Base-by-base conservation (phyloP, 176 grass and related monocot genomes). In the Zoysia japonica region DNA sequence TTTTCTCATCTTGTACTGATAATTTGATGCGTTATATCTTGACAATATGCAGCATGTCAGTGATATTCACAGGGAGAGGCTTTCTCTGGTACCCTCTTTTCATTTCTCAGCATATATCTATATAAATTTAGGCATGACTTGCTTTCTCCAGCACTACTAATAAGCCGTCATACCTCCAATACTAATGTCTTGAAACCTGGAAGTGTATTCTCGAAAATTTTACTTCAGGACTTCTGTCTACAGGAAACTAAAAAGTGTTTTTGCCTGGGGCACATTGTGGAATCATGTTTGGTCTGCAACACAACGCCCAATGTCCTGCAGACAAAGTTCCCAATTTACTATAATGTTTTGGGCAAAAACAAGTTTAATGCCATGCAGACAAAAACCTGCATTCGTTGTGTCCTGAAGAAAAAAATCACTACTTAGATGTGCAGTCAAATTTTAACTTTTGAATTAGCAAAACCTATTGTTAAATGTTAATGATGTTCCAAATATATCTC, bases 21-120 rank as follows among this genome's bases (percentile, higher is more conserved):
- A 52, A 73, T 83, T 28, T 28, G 28, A 28, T 28, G 28, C 28
- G 28, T 28, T 28, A 28, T 28, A 28, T 28, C 28, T 28, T 28
- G 28, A 28, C 28, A 28, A 28, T 28, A 56, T 87, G 80, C 86
- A 99, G 96, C 77, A 93, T 71, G 82, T 87, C 61, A 99, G 83
- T 88, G 96, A 99, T 91, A 89, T 96, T 85, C 96, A 99, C 86
- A 95, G 92, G 84, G 92, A 96, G 88, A 96, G 96, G 77, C 90
- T 99, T 86, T 66, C 72, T 68, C 77, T 99, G 90, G 96, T 96
- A 93, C 38, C 28, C 48, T 49, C 37, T 75, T 80, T 60, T 70
- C 28, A 28, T 28, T 28, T 28, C 28, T n/a, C n/a, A 80, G 80
- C 44, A 61, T 43, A 19, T 47, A 28, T 60, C 36, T 54, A 17